A percentile compares a stretch with the other conserved stretches of the same genome.
phyloP scores from a whole-genome alignment of 257 asterid species.

The Przewalskia tangutica region DNA sequence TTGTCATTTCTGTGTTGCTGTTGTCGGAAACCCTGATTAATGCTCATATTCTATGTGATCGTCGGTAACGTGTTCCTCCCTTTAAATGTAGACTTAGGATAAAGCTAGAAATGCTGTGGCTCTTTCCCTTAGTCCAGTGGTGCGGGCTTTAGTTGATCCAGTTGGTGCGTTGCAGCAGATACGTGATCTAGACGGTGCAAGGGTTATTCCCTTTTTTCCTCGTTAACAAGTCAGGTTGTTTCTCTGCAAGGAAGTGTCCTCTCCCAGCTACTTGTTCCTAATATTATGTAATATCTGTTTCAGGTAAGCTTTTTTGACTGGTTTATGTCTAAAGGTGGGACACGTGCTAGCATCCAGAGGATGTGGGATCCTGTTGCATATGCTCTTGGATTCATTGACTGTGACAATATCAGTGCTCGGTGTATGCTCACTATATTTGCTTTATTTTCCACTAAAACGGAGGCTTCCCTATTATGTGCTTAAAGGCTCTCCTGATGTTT shows the following conservation, averaged over 20 bases:
- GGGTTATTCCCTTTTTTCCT: constrained; percentile 12
- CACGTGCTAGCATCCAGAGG: constrained; percentile 84
- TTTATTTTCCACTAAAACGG: constrained; percentile 91
- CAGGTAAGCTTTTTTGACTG: constrained; percentile 95
- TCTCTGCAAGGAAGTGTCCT: background rate
- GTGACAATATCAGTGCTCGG: constrained; percentile 97
- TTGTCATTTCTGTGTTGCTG: constrained; percentile 3
- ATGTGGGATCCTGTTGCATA: constrained; percentile 99
- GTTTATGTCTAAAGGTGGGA: constrained; percentile 97
- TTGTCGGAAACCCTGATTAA: background rate
- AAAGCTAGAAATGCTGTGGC: constrained; percentile 97
- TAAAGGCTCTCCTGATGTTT: constrained; percentile 93
- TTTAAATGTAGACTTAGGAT: constrained; percentile 62
- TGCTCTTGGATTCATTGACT: constrained; percentile 97
- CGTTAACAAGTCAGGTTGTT: background rate
- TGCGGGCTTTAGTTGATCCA: constrained; percentile 94
- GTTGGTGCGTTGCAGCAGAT: constrained; percentile 84
- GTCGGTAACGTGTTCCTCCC: constrained; percentile 8
- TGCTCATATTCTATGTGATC: background rate
- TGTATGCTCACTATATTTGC: constrained; percentile 98
- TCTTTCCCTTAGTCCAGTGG: constrained; percentile 98
- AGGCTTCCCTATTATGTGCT: constrained; percentile 99
- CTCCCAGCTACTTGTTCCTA: constrained; percentile 6
- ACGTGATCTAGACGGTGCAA: constrained; percentile 69
- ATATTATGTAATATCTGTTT: constrained; percentile 13